Evolutionary conservation across 768 basidiomycete species (phyloP), one percentile per base, ranked within the genome.

Genomic region (Tulasnella sp.): DNA sequence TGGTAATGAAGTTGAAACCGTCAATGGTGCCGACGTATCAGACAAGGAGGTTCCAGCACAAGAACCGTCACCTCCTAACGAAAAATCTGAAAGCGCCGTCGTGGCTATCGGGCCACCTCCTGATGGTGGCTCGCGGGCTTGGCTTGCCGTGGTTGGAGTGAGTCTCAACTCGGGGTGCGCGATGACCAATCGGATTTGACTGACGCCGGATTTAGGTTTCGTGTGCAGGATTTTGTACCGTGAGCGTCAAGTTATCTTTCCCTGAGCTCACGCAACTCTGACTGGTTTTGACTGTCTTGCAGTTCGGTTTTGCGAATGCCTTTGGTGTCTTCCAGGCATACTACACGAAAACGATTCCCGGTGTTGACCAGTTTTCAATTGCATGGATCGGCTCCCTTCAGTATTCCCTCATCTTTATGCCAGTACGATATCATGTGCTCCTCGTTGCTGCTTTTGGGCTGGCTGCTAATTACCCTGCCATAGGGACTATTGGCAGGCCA

Each of bases 311-410:
- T 34, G 75, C 75, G 17, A 76, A 76, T 37, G 69, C 75, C 1
- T 76, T 76, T 19, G 75, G 75, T 29, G 67, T 76, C 34, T 76
- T 76, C 34, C 75, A 76, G 29, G 58, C 75, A 36, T 76, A 76
- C 36, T 76, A 76, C 39, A 42, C 58, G 29, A 40, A 37, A 19
- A 38, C 40, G 19, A 68, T 76, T 19, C 67, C 67, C 29, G 75
- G 75, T 22, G 75, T 52, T 29, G 70, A 36, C 1, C 75, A 76
- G 40, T 76, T 54, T 29, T 42, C 64, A 0, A 77, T 71, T 52
- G 76, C 76, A 19, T 77, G 76, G 76, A 77, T 77, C 49, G 76
- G 76, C 11, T 77, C 76, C 15, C 38, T 77, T 9, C 76, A 77
- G 71, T 77, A 77, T 37, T 71, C 42, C 25, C 76, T 77, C 22